Evolutionary conservation across 192 early-diverging fungal species (phyloP).

Genomic region (Mortierella antarctica): DNA sequence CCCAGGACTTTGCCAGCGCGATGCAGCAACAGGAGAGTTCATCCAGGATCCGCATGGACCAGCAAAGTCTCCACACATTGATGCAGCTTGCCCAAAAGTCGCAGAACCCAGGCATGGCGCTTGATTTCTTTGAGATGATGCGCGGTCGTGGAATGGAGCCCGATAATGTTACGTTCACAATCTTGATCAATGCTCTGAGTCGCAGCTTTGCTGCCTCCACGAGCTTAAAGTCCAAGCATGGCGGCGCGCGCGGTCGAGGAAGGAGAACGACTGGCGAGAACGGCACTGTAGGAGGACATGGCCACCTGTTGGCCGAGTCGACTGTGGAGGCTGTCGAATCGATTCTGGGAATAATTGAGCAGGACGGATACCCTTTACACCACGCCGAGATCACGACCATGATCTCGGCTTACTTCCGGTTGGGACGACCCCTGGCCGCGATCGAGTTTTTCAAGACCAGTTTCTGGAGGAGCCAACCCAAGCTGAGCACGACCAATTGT

Average conservation of each 20-base stretch:
- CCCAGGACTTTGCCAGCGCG: conserved; percentile 41
- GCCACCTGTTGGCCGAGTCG: background rate
- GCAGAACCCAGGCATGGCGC: conserved; percentile 31
- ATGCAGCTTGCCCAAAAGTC: conserved; percentile 53
- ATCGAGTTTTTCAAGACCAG: conserved; percentile 46
- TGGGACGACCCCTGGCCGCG: conserved; percentile 37
- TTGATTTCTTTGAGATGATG: conserved; percentile 53
- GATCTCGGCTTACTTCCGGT: conserved; percentile 33
- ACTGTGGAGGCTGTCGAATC: conserved; percentile 22
- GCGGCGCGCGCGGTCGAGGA: background rate
- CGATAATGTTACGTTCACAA: conserved; percentile 31
- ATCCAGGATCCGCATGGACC: conserved; percentile 30
- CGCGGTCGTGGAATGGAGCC: conserved; percentile 37
- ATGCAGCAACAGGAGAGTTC: conserved; percentile 16
- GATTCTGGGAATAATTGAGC: conserved; percentile 20
- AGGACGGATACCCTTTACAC: conserved; percentile 11
- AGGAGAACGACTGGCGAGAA: background rate
- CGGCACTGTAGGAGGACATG: background rate
- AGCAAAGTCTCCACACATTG: conserved; percentile 32
- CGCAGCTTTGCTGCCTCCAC: background rate
- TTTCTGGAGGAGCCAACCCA: conserved; percentile 14
- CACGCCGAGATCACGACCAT: conserved; percentile 37
- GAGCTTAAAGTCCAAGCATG: background rate
- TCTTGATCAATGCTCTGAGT: conserved; percentile 41
- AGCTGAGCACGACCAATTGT: conserved; percentile 40